Percentiles rank a stretch among this genome's conserved stretches.
phyloP scores from a whole-genome alignment of 2,329 filamentous ascomycete genomes.

The Alternaria gansuensis region DNA sequence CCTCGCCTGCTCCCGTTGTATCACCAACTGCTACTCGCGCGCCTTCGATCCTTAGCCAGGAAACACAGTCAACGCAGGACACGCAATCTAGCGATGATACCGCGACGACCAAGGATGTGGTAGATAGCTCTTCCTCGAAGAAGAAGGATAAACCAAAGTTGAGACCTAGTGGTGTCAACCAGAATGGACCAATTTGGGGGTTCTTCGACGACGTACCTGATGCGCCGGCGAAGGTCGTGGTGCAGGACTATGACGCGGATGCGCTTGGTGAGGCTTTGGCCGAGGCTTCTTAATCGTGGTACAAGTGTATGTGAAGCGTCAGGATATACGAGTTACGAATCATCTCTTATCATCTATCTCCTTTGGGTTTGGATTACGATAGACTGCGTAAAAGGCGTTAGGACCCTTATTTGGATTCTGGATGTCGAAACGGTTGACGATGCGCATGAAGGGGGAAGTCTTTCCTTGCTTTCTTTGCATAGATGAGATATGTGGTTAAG shows the following conservation, averaged over 20 bases:
- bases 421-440: conserved; percentile 1
- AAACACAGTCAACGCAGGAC: conserved; percentile 30
- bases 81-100: conserved; percentile 27
- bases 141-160: conserved; percentile 35
- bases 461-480: neutral
- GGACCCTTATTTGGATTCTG: neutral
- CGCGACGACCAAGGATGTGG: conserved; percentile 13
- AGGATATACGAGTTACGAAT: neutral
- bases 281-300: neutral
- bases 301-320: neutral
- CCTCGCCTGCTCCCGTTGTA: conserved; percentile 56
- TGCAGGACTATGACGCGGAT: conserved; percentile 50
- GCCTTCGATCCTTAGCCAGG: conserved; percentile 30
- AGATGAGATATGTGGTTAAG: neutral
- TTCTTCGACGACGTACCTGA: conserved; percentile 49
- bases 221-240: conserved; percentile 47
- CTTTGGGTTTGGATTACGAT: neutral
- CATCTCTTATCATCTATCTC: conserved; percentile 5
- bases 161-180: conserved; percentile 51
- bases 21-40: conserved; percentile 30
- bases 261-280: conserved; percentile 51
- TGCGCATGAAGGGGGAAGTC: neutral
- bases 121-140: neutral
- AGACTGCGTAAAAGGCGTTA: conserved; percentile 4
- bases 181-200: conserved; percentile 52